These are phyloP conservation scores for Quercus tomentella DNA, from an alignment of 331 rosid species.

Conservation along the genomic window DNA sequence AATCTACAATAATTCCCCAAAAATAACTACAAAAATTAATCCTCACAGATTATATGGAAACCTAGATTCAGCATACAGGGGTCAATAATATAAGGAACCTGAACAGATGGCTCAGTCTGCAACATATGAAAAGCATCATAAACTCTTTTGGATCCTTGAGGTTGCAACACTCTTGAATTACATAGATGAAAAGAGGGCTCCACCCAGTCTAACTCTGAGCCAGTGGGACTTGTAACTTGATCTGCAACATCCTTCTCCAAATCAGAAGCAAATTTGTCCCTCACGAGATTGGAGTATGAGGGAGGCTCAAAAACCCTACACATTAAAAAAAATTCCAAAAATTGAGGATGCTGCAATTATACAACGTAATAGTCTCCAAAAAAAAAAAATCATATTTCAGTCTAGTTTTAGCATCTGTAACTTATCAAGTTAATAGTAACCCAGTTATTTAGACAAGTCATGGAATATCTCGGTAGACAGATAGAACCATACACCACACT, in stretches of 20 bases:
- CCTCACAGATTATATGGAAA: neutral
- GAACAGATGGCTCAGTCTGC: conserved; percentile 64
- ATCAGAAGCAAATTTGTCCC: conserved; percentile 25
- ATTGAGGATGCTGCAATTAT: neutral
- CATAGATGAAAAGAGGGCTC: conserved; percentile 51
- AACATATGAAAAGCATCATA: conserved; percentile 58
- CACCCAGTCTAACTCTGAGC: conserved; percentile 48
- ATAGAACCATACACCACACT: no score
- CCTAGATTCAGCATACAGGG: neutral
- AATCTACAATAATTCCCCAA: neutral
- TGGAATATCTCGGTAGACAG: no score
- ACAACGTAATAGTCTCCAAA: neutral
- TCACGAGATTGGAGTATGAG: conserved; percentile 21
- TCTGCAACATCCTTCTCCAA: conserved; percentile 25
- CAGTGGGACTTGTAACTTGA: conserved; percentile 21
- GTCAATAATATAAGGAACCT: conserved; percentile 39
- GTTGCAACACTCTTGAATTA: conserved; percentile 23
- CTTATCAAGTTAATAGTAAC: no score
- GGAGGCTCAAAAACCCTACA: conserved; percentile 40
- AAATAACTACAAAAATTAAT: neutral
- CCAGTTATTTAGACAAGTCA: no score
- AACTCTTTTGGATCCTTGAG: conserved; percentile 36
- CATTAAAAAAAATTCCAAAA: neutral
- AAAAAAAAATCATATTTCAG: no score
- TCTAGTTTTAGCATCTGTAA: no score